Evolutionary conservation across 176 grass and related monocot species (phyloP).

Genomic region (Aegilops longissima): DNA sequence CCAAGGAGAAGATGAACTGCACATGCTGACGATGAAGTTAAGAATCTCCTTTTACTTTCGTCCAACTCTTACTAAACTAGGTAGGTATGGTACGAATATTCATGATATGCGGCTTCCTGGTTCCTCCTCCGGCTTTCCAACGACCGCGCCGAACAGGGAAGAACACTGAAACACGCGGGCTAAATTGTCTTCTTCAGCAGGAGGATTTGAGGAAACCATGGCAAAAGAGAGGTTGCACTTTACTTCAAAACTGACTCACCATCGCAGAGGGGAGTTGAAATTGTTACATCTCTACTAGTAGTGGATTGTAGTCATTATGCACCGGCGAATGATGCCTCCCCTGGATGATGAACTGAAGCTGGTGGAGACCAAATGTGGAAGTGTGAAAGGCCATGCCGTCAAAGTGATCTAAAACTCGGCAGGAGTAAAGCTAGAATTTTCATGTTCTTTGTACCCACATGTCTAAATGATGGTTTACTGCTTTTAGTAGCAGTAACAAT

Average conservation of each 20-base stretch:
- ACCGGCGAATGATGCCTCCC: slow-evolving; percentile 47
- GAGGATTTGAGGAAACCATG: slow-evolving; percentile 15
- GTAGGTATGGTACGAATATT: background rate
- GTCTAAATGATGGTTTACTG: background rate
- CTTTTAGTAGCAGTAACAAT: background rate
- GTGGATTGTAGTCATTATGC: slow-evolving; percentile 25
- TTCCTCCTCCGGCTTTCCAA: slow-evolving; percentile 21
- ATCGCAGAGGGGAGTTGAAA: slow-evolving; percentile 10
- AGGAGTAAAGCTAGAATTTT: slow-evolving; percentile 16
- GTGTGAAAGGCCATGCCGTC: background rate
- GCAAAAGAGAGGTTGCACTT: slow-evolving; percentile 27
- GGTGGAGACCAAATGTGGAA: background rate
- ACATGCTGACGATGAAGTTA: background rate
- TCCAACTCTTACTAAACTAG: background rate
- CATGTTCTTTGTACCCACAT: background rate
- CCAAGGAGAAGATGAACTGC: background rate
- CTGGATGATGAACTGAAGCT: slow-evolving; percentile 27
- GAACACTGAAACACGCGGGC: background rate
- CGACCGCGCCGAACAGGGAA: background rate
- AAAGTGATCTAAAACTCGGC: background rate
- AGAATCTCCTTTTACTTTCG: slow-evolving; percentile 26
- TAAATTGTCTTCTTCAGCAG: background rate
- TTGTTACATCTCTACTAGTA: background rate
- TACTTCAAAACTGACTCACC: slow-evolving; percentile 20
- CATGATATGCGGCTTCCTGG: background rate